These are phyloP conservation scores for Debaryomyces prosopidis DNA, from an alignment of 805 yeast species.

Conservation along the genomic window DNA sequence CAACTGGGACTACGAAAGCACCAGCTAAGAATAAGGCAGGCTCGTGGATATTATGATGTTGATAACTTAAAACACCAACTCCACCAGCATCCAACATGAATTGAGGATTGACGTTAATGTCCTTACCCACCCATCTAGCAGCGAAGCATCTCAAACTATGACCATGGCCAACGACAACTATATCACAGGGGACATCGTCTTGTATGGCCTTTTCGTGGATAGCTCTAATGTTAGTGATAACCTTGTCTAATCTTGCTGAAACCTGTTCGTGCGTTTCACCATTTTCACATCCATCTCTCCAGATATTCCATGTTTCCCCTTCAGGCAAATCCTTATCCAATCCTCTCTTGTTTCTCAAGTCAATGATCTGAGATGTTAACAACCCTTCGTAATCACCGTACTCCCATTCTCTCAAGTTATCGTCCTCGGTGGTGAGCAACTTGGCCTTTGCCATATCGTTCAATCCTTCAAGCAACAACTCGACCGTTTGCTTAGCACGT, in stretches of 20 bases:
- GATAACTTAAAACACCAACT: constrained; percentile 87
- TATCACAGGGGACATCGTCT: constrained; percentile 59
- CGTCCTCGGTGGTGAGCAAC: constrained; percentile 46
- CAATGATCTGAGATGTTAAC: constrained; percentile 64
- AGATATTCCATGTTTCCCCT: constrained; percentile 67
- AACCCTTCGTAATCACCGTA: constrained; percentile 95
- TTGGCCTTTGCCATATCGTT: constrained; percentile 41
- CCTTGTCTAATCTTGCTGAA: constrained; percentile 67
- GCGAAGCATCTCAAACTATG: constrained; percentile 89
- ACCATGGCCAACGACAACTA: constrained; percentile 88
- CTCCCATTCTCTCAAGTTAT: constrained; percentile 90
- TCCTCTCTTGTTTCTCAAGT: constrained; percentile 59
- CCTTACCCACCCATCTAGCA: constrained; percentile 76
- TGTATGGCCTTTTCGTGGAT: constrained; percentile 58
- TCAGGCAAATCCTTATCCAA: constrained; percentile 31
- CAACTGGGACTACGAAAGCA: constrained; percentile 73
- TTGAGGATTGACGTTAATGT: constrained; percentile 67
- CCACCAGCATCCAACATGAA: constrained; percentile 94
- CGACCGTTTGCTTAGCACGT: constrained; percentile 76
- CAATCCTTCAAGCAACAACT: constrained; percentile 56
- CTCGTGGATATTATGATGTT: constrained; percentile 79
- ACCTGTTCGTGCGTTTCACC: constrained; percentile 77
- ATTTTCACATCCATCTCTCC: constrained; percentile 91
- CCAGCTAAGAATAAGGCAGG: constrained; percentile 87
- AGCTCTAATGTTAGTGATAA: constrained; percentile 62